Evolutionary conservation across 169 alveolate species (phyloP).

Genomic region (Cryptosporidium bovis): DNA sequence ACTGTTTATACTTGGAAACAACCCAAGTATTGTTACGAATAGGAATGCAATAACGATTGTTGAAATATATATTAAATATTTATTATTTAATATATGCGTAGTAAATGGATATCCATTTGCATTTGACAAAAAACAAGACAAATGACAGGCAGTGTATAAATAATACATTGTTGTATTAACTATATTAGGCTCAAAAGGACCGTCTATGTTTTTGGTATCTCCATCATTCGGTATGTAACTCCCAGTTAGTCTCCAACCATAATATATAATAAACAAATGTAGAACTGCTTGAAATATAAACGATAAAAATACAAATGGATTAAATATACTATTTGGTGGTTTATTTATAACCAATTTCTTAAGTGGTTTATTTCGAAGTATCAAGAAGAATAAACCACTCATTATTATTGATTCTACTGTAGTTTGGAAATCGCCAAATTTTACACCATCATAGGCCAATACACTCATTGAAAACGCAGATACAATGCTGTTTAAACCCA

Average conservation of each 20-base stretch:
- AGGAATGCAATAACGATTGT: conserved; percentile 54
- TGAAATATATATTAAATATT: conserved; percentile 74
- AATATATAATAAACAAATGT: conserved; percentile 81
- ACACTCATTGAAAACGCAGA: conserved; percentile 95
- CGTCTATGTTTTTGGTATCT: conserved; percentile 82
- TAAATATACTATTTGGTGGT: conserved; percentile 73
- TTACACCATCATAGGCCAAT: conserved; percentile 95
- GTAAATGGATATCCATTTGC: conserved; percentile 90
- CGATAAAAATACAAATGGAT: conserved; percentile 75
- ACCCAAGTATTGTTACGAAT: conserved; percentile 75
- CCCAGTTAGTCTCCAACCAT: conserved; percentile 85
- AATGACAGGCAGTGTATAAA: conserved; percentile 83
- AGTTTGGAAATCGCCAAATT: conserved; percentile 96
- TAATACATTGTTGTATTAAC: conserved; percentile 88
- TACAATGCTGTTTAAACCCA: conserved; percentile 93
- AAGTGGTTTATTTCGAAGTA: conserved; percentile 46
- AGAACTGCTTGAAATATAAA: conserved; percentile 81
- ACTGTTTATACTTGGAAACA: conserved; percentile 64
- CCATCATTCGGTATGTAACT: conserved; percentile 74
- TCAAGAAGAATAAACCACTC: conserved; percentile 61
- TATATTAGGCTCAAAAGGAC: conserved; percentile 86
- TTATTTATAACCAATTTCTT: conserved; percentile 31
- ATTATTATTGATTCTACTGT: conserved; percentile 85
- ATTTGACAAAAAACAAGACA: conserved; percentile 86
- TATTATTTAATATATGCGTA: conserved; percentile 82